These are phyloP conservation scores for Paraphoma chrysanthemicola DNA, from an alignment of 2,329 filamentous ascomycete species.

Conservation along the genomic window DNA sequence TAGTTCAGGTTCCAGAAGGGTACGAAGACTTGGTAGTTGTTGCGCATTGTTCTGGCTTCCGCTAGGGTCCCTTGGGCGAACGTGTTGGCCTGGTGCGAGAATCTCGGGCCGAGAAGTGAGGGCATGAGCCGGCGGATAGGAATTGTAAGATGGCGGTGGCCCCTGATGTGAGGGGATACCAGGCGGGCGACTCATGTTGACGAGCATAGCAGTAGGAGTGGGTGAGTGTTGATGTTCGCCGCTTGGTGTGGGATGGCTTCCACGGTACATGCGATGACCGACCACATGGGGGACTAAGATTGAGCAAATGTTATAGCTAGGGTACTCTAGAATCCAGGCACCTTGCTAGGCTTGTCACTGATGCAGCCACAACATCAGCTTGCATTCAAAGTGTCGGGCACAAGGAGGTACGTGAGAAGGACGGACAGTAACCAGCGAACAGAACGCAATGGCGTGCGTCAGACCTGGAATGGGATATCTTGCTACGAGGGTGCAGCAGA, in stretches of 20 bases:
- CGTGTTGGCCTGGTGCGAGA: conserved; percentile 29
- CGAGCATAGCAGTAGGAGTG: conserved; percentile 49
- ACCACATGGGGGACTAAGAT: conserved; percentile 42
- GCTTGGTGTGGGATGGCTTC: conserved; percentile 38
- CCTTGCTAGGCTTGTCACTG: conserved; percentile 30
- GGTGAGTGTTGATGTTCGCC: conserved; percentile 31
- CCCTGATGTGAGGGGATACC: conserved; percentile 82
- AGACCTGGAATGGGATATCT: conserved; percentile 40
- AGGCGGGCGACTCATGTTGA: conserved; percentile 80
- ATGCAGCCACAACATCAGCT: conserved; percentile 43
- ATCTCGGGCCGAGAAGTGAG: conserved; percentile 37
- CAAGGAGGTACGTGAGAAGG: conserved; percentile 38
- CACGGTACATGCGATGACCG: conserved; percentile 39
- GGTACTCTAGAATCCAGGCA: conserved; percentile 36
- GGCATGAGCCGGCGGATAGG: conserved; percentile 35
- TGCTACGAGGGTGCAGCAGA: conserved; percentile 42
- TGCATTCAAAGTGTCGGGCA: conserved; percentile 37
- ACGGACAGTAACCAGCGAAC: conserved; percentile 31
- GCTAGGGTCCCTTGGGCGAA: conserved; percentile 32
- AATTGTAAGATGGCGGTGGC: conserved; percentile 36
- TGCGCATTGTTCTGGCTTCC: conserved; percentile 38
- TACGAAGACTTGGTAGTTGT: conserved; percentile 47
- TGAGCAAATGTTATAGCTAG: conserved; percentile 37
- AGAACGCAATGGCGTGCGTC: conserved; percentile 44
- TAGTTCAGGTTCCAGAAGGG: conserved; percentile 45